These are phyloP conservation scores for Chernovozyma sophiae-reginae DNA, from an alignment of 1,139 yeast species.

Conservation along the genomic window DNA sequence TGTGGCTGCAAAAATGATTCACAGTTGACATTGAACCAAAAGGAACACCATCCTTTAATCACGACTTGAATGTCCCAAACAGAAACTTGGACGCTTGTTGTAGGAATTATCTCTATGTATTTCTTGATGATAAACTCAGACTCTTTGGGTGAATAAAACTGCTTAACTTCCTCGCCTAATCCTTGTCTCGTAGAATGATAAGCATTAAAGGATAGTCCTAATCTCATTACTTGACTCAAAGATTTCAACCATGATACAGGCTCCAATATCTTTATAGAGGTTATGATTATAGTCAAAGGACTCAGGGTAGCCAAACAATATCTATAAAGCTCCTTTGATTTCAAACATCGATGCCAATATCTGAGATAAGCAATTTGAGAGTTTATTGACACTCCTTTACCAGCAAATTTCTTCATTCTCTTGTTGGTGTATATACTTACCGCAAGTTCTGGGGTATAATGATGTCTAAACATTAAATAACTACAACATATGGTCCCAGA, in stretches of 20 bases:
- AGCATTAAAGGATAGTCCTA: neutral
- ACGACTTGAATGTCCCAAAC: slow-evolving; percentile 11
- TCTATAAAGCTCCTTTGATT: slow-evolving; percentile 2
- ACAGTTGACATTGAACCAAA: slow-evolving; percentile 28
- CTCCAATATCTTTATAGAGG: neutral
- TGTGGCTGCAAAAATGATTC: slow-evolving; percentile 9
- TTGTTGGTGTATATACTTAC: slow-evolving; percentile 47
- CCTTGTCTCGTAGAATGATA: neutral
- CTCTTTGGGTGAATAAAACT: neutral
- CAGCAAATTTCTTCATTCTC: slow-evolving; percentile 56
- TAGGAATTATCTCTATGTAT: neutral
- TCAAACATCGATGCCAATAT: slow-evolving; percentile 48
- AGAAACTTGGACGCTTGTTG: neutral
- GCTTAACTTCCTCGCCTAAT: neutral
- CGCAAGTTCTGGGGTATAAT: slow-evolving; percentile 41
- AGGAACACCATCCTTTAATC: slow-evolving; percentile 15
- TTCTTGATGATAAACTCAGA: neutral
- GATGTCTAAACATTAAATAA: slow-evolving; percentile 51
- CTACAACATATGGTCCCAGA: slow-evolving; percentile 78
- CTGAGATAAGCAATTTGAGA: slow-evolving; percentile 66
- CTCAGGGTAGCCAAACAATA: neutral
- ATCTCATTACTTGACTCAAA: neutral
- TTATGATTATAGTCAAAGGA: neutral
- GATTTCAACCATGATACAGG: neutral
- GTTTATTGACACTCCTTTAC: slow-evolving; percentile 65